A percentile compares a stretch with the other conserved stretches of the same genome.
Conservation (phyloP, 768 basidiomycete species). For the Tylopilus rubrobrunneus region DNA sequence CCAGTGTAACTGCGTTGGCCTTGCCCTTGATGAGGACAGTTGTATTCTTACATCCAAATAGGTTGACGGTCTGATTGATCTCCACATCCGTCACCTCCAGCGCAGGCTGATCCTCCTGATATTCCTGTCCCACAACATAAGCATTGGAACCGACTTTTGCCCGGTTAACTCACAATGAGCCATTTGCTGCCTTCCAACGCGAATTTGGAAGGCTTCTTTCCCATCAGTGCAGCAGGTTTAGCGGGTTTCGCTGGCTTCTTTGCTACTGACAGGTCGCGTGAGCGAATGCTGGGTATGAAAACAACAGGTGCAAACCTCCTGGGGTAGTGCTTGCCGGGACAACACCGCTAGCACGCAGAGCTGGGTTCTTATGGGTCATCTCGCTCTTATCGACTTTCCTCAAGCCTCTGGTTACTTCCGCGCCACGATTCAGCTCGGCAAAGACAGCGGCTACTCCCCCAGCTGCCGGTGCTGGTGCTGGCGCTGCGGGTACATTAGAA, state of each 20-base stretch:
- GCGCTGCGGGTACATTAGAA: slow-evolving; percentile 30
- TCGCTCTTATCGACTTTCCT: slow-evolving; percentile 94
- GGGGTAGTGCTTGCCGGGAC: slow-evolving; percentile 44
- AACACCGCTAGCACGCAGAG: slow-evolving; percentile 53
- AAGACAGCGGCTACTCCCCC: slow-evolving; percentile 80
- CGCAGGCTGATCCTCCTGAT: slow-evolving; percentile 76
- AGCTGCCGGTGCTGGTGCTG: slow-evolving; percentile 39
- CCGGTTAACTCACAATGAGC: slow-evolving; percentile 62
- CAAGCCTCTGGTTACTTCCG: slow-evolving; percentile 83
- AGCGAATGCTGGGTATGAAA: background rate
- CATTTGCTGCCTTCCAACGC: slow-evolving; percentile 91
- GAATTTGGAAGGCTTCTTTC: slow-evolving; percentile 91
- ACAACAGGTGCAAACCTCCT: slow-evolving; percentile 30
- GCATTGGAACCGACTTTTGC: background rate
- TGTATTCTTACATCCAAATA: slow-evolving; percentile 87
- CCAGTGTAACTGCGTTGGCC: slow-evolving; percentile 87
- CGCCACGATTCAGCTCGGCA: slow-evolving; percentile 85
- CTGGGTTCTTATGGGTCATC: slow-evolving; percentile 99
- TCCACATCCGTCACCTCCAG: slow-evolving; percentile 75
- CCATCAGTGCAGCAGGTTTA: slow-evolving; percentile 78
- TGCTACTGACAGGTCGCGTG: slow-evolving; percentile 22
- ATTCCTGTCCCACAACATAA: slow-evolving; percentile 56
- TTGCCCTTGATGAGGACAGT: slow-evolving; percentile 88
- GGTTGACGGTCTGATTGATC: slow-evolving; percentile 79
- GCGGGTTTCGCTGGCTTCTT: slow-evolving; percentile 77